A percentile compares a stretch with the other conserved stretches of the same genome.
These are phyloP conservation scores for Austroboletus olivaceoglutinosus DNA, from an alignment of 1,284 basidiomycete genomes.

Conservation along the genomic window DNA sequence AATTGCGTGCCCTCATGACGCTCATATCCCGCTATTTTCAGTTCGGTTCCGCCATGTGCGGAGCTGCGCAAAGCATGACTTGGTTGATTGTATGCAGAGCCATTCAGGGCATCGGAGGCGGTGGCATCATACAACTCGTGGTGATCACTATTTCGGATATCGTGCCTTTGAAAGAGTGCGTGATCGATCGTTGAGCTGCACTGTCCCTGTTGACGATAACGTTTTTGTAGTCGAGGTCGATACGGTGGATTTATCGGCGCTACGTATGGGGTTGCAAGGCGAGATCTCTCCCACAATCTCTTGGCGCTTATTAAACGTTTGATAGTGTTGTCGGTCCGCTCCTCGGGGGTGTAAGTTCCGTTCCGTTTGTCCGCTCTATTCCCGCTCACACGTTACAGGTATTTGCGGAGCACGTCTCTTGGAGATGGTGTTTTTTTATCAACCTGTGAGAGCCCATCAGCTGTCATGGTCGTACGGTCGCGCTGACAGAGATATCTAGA, in stretches of 20 bases:
- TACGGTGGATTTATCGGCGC: neutral
- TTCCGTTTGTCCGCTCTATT: neutral
- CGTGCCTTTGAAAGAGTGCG: constrained; percentile 70
- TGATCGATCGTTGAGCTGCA: constrained; percentile 3
- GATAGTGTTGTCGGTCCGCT: constrained; percentile 72
- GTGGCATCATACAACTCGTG: constrained; percentile 66
- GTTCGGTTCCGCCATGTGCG: constrained; percentile 79
- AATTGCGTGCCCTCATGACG: neutral
- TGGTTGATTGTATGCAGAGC: constrained; percentile 75
- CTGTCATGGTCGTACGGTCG: neutral
- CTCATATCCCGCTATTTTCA: constrained; percentile 26
- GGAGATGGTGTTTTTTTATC: constrained; percentile 81
- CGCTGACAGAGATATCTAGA: constrained; percentile 54
- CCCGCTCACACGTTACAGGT: constrained; percentile 31
- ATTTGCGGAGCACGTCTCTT: constrained; percentile 69
- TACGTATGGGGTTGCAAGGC: constrained; percentile 51
- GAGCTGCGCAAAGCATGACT: constrained; percentile 74
- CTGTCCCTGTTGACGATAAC: constrained; percentile 2
- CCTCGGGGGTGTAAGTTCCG: constrained; percentile 60
- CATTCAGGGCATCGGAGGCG: constrained; percentile 81
- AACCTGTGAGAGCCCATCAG: constrained; percentile 51
- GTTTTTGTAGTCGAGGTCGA: constrained; percentile 51
- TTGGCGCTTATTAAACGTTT: neutral
- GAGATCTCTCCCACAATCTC: neutral
- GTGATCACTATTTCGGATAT: constrained; percentile 81